Evolutionary conservation across 352 stramenopile genomes (phyloP).

Genomic region (Phytophthora citrophthora): DNA sequence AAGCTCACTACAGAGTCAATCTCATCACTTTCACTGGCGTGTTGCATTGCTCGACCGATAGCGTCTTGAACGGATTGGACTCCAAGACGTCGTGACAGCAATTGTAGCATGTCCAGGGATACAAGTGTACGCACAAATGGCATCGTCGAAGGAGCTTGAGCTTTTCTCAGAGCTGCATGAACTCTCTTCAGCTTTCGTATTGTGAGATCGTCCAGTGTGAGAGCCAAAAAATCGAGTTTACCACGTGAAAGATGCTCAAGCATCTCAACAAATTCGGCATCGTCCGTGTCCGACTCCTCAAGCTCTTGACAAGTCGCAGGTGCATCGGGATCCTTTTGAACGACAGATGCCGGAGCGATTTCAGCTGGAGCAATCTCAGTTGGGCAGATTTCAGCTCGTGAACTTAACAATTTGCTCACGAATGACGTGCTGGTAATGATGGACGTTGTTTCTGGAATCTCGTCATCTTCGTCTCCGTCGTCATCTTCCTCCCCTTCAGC

Average conservation of each 20-base stretch:
- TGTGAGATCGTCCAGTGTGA: constrained; percentile 37
- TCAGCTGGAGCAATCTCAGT: not conserved
- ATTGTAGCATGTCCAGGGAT: constrained; percentile 48
- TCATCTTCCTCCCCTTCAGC: constrained; percentile 24
- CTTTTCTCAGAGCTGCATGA: constrained; percentile 31
- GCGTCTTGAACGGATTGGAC: constrained; percentile 32
- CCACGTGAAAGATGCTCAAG: constrained; percentile 40
- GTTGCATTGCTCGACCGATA: constrained; percentile 27
- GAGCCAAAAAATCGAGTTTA: constrained; percentile 30
- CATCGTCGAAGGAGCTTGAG: constrained; percentile 20
- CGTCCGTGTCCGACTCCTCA: constrained; percentile 14
- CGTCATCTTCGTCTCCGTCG: constrained; percentile 6
- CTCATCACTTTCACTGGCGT: constrained; percentile 31
- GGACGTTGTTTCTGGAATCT: constrained; percentile 27
- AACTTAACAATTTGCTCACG: constrained; percentile 9
- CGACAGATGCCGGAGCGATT: too few relatives aligned
- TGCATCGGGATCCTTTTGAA: too few relatives aligned
- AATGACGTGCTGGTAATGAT: not conserved
- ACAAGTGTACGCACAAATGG: constrained; percentile 42
- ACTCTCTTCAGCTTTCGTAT: constrained; percentile 35
- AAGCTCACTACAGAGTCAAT: constrained; percentile 17
- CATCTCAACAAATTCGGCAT: constrained; percentile 38
- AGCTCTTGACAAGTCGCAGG: not conserved
- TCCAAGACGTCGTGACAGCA: constrained; percentile 42
- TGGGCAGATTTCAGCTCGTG: not conserved